phyloP scores from a whole-genome alignment of 2,329 filamentous ascomycete genomes.

The Ophiostoma sp. region DNA sequence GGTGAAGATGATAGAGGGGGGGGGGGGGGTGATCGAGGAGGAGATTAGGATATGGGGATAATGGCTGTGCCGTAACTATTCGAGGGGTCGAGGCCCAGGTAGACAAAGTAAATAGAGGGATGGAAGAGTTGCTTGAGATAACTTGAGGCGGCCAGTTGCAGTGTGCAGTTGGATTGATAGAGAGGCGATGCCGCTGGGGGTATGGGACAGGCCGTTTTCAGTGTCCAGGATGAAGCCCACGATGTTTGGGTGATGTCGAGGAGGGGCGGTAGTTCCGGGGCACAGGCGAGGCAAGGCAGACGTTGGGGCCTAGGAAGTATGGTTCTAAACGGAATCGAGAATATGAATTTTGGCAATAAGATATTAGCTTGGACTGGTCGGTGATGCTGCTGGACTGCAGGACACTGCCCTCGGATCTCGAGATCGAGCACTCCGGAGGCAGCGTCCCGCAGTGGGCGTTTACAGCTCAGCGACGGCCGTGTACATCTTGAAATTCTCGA shows the following conservation, averaged over 20 bases:
- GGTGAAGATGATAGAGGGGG: conserved; percentile 12
- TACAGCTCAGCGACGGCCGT: conserved; percentile 86
- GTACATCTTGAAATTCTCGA: conserved; percentile 63
- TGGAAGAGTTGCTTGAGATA: neutral
- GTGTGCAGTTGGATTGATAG: neutral
- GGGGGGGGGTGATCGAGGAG: conserved; percentile 11
- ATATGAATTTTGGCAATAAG: conserved; percentile 43
- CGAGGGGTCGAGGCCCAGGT: conserved; percentile 11
- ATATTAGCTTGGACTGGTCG: conserved; percentile 55
- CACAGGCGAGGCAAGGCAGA: conserved; percentile 35
- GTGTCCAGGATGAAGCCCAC: conserved; percentile 1
- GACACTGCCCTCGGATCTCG: conserved; percentile 38
- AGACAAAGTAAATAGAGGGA: neutral
- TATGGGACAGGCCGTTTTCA: neutral
- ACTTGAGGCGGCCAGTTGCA: neutral
- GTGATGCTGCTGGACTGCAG: conserved; percentile 81
- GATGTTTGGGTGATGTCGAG: conserved; percentile 14
- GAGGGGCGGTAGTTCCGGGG: conserved; percentile 24
- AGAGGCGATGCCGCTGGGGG: neutral
- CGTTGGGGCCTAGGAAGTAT: conserved; percentile 40
- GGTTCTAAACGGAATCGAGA: conserved; percentile 60
- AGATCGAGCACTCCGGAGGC: conserved; percentile 30
- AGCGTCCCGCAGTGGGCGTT: conserved; percentile 73
- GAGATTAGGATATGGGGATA: conserved; percentile 6
- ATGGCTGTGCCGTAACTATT: conserved; percentile 2